Base-by-base conservation (phyloP, 2,329 filamentous ascomycete species). In the Hymenoscyphus fraxineus region DNA sequence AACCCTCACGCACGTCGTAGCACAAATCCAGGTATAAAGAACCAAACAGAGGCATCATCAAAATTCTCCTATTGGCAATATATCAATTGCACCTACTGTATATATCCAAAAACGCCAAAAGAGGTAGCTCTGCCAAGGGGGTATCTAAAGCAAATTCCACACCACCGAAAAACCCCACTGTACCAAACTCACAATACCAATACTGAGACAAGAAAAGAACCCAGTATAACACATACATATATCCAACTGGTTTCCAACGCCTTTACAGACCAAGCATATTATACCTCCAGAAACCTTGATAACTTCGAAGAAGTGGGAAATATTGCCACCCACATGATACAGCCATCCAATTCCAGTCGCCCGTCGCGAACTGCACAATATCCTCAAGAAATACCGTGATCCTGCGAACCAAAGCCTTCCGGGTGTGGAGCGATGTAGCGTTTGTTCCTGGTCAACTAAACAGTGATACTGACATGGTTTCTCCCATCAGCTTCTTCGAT, bases 401-500 rank as follows among this genome's bases (percentile, higher is more conserved):
- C 35, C 35, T 7, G 35, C 35, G 6, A 35, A 10, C 35, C 35
- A 35, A 35, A 35, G 35, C 35, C 35, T 10, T 35, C 6, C 9
- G 35, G 6, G 35, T 7, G 6, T 35, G 35, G 9, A 35, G 9
- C 35, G 9, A 35, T 6, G 15, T 32, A 35, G 22, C 19, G 10
- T 6, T 2, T 22, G 7, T 31, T 32, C 16, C 55, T n/a, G 12
- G 27, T 12, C 32, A n/a, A 27, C 27, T 35, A 87, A 19, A 88
- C 80, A 19, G 78, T 78, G 65, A 91, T 88, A 66, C 83, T 86
- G 58, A 88, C 80, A 64, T 83, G 85, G 72, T 90, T 89, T 68
- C 88, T 82, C 62, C 82, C 79, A 58, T 89, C 86, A 0, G 86
- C 88, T 71, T 97, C 93, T 63, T 97, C 92, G 16, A 92, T 78